Evolutionary conservation across 2,329 filamentous ascomycete species (phyloP), one percentile per base, ranked within the genome.

Genomic region (Epichloe uncinata): DNA sequence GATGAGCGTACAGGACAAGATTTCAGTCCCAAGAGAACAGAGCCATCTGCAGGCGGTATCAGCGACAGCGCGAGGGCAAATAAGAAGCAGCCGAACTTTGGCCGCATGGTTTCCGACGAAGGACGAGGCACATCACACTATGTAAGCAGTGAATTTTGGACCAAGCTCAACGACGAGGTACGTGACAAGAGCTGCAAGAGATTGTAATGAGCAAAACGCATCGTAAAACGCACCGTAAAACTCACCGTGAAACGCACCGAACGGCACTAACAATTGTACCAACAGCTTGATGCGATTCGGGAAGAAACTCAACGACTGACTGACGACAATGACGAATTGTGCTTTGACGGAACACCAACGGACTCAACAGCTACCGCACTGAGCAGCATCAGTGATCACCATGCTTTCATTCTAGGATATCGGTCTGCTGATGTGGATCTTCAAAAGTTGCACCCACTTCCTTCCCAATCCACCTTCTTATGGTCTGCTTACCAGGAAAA

Each of bases 131-230:
- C 78, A 45, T 81, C 79, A 50, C 72, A 83, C 61, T 90, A 89
- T 61, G 79, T 90, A 56, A 87, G 83, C 67, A 86, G 80, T 62
- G 82, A 78, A 6, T 87, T 89, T 59, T 88, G 84, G 84, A 79
- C 83, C 18, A 85, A 78, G 54, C 72, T 90, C 47, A 85, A 82
- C 52, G 85, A 87, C 48, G 84, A 89, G 73, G 81, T 83, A 65
- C 37, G 49, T 36, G 5, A 4, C 13, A 13, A 8, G n/a, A 16
- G 7, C 18, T 36, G 12, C 18, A n/a, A 22, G 37, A 45, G 4
- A 35, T 34, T 3, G 22, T 5, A 36, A 36, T 18, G 8, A 8
- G 12, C 1, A 41, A 20, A 41, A 13, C n/a, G 15, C 11, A 3
- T 2, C 18, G n/a, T n/a, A 2, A 38, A 36, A 13, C 12, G 18